phyloP scores from a whole-genome alignment of 306 rosid genomes.

The Bauhinia variegata region DNA sequence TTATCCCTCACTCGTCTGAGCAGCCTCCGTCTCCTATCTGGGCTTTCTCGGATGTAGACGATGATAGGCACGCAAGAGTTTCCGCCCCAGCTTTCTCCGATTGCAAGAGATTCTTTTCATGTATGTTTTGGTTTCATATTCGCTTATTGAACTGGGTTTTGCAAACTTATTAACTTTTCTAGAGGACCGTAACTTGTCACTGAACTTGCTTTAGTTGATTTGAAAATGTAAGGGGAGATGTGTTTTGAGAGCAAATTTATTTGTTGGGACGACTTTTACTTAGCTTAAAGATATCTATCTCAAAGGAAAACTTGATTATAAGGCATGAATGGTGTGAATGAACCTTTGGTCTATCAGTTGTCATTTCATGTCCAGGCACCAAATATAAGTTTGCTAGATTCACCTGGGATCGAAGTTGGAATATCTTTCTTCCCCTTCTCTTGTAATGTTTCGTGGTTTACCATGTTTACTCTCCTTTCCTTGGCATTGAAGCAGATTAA shows the following conservation, averaged over 20 bases:
- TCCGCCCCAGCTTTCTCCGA: conserved; percentile 49
- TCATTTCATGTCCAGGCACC: conserved; percentile 12
- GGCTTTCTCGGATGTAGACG: conserved; percentile 63
- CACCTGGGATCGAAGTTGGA: conserved; percentile 9
- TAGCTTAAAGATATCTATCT: background rate
- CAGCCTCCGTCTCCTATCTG: conserved; percentile 72
- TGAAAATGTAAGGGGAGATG: conserved; percentile 15
- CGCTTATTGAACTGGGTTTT: conserved; percentile 18
- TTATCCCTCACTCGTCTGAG: conserved; percentile 52
- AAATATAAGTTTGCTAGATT: conserved; percentile 21
- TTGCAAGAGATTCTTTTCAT: conserved; percentile 44
- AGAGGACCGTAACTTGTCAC: conserved; percentile 30
- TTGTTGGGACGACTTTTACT: conserved; percentile 1
- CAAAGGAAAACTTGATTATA: conserved; percentile 18
- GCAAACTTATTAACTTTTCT: background rate
- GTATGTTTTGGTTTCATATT: conserved; percentile 51
- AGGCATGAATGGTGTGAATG: conserved; percentile 12
- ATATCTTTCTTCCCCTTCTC: background rate
- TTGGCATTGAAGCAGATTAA: conserved; percentile 14
- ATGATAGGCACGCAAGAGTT: conserved; percentile 27
- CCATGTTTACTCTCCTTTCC: background rate
- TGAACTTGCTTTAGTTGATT: conserved; percentile 28
- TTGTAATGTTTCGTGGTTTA: conserved; percentile 2
- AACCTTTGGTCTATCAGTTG: conserved; percentile 7
- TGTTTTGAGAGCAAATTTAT: background rate